Evolutionary conservation across 305 asterid species (phyloP).

Genomic region (Rubia occidens): DNA sequence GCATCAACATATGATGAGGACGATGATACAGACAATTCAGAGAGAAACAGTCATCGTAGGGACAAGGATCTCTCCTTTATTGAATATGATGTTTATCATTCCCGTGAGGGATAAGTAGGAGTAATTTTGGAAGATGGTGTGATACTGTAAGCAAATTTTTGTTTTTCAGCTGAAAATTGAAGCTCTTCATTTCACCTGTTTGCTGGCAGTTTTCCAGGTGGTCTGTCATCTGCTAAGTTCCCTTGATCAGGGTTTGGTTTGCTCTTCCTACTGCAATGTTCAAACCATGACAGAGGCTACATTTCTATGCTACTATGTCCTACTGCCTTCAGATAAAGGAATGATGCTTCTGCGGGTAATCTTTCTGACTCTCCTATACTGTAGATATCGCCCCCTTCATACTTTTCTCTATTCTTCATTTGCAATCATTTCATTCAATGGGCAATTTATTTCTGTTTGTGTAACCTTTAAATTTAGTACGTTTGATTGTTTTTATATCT

Average conservation of each 20-base stretch:
- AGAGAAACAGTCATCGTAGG: constrained; percentile 51
- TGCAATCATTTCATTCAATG: not conserved
- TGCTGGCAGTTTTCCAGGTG: constrained; percentile 63
- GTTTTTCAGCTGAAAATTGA: constrained; percentile 7
- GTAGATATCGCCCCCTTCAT: constrained; percentile 4
- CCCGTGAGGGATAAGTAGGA: not conserved
- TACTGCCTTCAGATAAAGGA: constrained; percentile 81
- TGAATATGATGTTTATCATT: not conserved
- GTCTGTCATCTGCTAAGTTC: constrained; percentile 59
- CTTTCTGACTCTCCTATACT: not conserved
- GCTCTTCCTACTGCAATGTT: constrained; percentile 68
- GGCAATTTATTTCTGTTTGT: not conserved
- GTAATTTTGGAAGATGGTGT: not conserved
- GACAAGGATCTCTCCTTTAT: constrained; percentile 19
- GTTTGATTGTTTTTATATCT: not conserved
- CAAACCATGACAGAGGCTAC: constrained; percentile 64
- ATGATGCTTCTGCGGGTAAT: constrained; percentile 88
- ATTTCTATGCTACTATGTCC: constrained; percentile 69
- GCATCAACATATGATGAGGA: constrained; percentile 43
- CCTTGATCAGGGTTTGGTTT: constrained; percentile 86
- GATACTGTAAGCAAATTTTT: not conserved
- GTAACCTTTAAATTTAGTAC: not conserved
- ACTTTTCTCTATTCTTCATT: not conserved
- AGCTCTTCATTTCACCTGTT: constrained; percentile 19
- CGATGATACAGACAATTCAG: constrained; percentile 44